These are phyloP conservation scores for Pouteria glomerata DNA, from an alignment of 148 eudicot genomes.

Conservation along the genomic window DNA sequence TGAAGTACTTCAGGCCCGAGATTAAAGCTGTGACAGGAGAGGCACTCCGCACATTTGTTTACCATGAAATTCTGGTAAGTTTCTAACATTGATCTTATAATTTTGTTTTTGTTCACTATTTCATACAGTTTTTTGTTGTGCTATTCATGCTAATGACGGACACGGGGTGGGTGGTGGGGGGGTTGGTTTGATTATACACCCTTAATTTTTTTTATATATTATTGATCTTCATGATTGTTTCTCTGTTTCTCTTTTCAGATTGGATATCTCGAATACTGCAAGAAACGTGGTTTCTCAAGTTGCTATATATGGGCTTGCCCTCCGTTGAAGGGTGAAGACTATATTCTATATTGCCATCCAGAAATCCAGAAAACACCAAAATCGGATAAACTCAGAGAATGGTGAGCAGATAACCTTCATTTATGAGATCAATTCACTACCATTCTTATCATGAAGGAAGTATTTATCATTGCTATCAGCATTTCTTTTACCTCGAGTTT, in stretches of 20 bases:
- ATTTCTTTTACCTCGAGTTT: neutral
- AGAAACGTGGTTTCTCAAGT: conserved; percentile 86
- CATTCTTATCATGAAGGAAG: neutral
- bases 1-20: conserved; percentile 93
- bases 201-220: neutral
- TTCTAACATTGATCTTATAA: conserved; percentile 1
- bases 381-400: conserved; percentile 96
- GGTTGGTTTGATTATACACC: too few species aligned
- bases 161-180: too few species aligned
- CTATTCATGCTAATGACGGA: too few species aligned
- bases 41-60: conserved; percentile 94
- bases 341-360: conserved; percentile 96
- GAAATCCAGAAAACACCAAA: conserved; percentile 99
- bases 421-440: neutral
- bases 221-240: conserved; percentile 6
- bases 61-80: conserved; percentile 96
- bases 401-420: conserved; percentile 46
- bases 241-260: conserved; percentile 45
- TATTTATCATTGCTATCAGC: neutral
- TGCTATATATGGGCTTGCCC: conserved; percentile 99
- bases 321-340: conserved; percentile 98
- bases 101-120: neutral
- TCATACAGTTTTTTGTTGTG: neutral
- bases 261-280: conserved; percentile 94
- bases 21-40: conserved; percentile 83